These are phyloP conservation scores for Triangularia setosa DNA, from an alignment of 2,329 filamentous ascomycete species.

Conservation along the genomic window DNA sequence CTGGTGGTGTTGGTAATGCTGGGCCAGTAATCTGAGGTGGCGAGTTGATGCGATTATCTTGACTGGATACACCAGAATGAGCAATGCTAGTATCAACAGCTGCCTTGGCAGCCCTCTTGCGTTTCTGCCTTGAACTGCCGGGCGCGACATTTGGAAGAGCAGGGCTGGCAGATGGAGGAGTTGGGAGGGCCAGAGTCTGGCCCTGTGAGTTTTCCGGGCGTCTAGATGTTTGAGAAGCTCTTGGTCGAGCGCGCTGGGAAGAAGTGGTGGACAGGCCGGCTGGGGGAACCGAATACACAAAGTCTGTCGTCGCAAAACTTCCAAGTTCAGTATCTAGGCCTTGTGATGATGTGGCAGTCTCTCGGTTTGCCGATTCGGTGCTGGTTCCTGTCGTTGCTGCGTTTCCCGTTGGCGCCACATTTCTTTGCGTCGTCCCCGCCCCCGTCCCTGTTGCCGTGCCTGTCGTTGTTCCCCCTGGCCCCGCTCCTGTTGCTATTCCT, in stretches of 20 bases:
- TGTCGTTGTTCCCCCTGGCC: not conserved
- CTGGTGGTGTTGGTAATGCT: constrained; percentile 9
- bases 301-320: not conserved
- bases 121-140: constrained; percentile 24
- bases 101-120: constrained; percentile 29
- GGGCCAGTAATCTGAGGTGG: constrained; percentile 13
- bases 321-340: not conserved
- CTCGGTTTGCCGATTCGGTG: not conserved
- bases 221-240: constrained; percentile 2
- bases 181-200: constrained; percentile 8
- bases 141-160: constrained; percentile 6
- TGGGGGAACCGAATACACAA: not conserved
- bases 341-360: not conserved
- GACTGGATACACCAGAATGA: not conserved
- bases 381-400: not conserved
- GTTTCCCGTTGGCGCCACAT: not conserved
- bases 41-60: not conserved
- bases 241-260: constrained; percentile 1
- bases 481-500: not conserved
- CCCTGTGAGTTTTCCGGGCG: not conserved
- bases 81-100: constrained; percentile 19
- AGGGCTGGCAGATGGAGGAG: constrained; percentile 13
- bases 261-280: not conserved
- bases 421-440: too few species aligned
- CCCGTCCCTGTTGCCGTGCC: not conserved